A percentile compares a stretch with the other conserved stretches of the same genome.
Evolutionary conservation across 169 alveolate genomes (phyloP).

Genomic region (Cryptosporidium ubiquitum): DNA sequence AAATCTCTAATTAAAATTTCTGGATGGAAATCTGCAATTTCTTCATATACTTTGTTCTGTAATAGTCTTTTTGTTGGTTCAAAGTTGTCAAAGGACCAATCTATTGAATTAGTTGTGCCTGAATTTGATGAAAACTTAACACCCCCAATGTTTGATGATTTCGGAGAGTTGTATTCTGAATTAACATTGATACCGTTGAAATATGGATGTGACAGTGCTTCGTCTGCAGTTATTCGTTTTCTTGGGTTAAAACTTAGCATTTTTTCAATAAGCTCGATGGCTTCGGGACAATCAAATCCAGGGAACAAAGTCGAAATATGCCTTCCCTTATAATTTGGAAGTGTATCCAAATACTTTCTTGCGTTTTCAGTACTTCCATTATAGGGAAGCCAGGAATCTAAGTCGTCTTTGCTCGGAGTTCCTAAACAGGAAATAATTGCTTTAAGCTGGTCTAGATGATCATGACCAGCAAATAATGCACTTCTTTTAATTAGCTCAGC

Average conservation of each 20-base stretch:
- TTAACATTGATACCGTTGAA: conserved; percentile 76
- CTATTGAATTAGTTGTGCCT: conserved; percentile 77
- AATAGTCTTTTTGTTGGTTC: conserved; percentile 87
- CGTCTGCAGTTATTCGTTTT: conserved; percentile 94
- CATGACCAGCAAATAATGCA: conserved; percentile 92
- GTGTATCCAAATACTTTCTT: conserved; percentile 82
- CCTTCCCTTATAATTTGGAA: conserved; percentile 84
- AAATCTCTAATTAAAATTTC: conserved; percentile 77
- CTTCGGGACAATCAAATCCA: conserved; percentile 77
- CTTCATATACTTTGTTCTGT: conserved; percentile 85
- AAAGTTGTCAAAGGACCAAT: conserved; percentile 91
- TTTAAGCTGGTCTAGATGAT: conserved; percentile 90
- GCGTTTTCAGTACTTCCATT: conserved; percentile 82
- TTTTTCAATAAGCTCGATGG: conserved; percentile 90
- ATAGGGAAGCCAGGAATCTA: conserved; percentile 81
- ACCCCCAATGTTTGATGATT: neutral
- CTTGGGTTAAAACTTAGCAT: conserved; percentile 93
- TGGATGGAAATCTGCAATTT: conserved; percentile 85
- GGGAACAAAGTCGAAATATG: conserved; percentile 83
- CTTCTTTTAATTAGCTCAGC: conserved; percentile 90
- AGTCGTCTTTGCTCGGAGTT: conserved; percentile 87
- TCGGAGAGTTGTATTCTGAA: neutral
- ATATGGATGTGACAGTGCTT: conserved; percentile 95
- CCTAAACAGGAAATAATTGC: conserved; percentile 88
- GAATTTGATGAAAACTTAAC: neutral